Evolutionary conservation across 441 rosid species (phyloP), one percentile per base, ranked within the genome.

Genomic region (Aleurites moluccanus): DNA sequence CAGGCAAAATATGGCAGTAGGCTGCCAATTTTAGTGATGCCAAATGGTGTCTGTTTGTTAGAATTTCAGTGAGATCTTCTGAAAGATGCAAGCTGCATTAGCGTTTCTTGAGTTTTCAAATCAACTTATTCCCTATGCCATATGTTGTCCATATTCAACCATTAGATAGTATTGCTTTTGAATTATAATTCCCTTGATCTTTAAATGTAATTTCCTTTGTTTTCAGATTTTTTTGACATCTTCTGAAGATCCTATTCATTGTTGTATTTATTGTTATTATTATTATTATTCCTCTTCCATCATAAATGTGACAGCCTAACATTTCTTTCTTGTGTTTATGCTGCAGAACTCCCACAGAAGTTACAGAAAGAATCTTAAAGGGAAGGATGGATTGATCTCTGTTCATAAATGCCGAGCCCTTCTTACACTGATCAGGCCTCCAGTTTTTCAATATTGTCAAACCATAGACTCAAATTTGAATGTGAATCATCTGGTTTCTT

Each of bases 381-480:
- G 99, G 99, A 78, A 91, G 99, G 80, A 94, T 92, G 97, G 99
- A 92, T 80, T 92, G 83, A 91, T 72, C 27, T 23, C 18, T 40
- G 62, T 45, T 53, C 47, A 61, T 13, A 11, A 20, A 67, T 2
- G 56, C 59, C 10, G 21, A 42, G 61, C 64, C 40, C 30, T 61
- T 15, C 66, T 23, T 10, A 25, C 53, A 38, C 11, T 20, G 16
- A 27, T 44, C 7, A 14, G 23, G 60, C 38, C 72, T 13, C 61
- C 21, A 15, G 57, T 62, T 35, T 71, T 64, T 49, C 42, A 27
- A 28, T 63, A 7, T 57, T n/a, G 28, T 57, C 16, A 44, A n/a
- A 38, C 76, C 28, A 20, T 3, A 35, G 67, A 64, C 69, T 38
- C 33, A 33, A 53, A 50, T 30, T 75, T 35, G 52, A 60, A 40